A percentile compares a stretch with the other conserved stretches of the same genome.
These are phyloP conservation scores for Lepidium campestre DNA, from an alignment of 441 rosid genomes.

Conservation along the genomic window DNA sequence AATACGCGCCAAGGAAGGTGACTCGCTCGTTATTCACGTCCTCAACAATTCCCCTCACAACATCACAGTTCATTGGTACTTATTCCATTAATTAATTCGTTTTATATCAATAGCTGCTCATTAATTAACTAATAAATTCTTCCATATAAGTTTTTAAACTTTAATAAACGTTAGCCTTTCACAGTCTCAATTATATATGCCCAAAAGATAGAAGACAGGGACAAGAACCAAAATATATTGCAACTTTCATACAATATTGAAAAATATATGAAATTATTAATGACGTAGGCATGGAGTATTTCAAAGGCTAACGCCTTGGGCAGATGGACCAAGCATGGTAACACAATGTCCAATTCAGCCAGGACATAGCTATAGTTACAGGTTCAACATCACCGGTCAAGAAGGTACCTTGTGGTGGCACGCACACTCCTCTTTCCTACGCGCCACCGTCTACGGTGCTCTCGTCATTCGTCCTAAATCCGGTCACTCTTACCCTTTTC, in stretches of 20 bases:
- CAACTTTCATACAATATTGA: too few relatives aligned
- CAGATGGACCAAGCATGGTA: constrained; percentile 78
- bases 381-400: constrained; percentile 48
- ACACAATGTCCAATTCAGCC: constrained; percentile 85
- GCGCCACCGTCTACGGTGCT: constrained; percentile 79
- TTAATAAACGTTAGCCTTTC: constrained; percentile 11
- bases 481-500: constrained; percentile 63
- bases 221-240: too few relatives aligned
- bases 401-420: constrained; percentile 99
- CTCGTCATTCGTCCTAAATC: constrained; percentile 58
- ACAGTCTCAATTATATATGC: too few relatives aligned
- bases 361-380: constrained; percentile 55
- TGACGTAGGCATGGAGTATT: constrained; percentile 75
- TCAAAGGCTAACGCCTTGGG: constrained; percentile 67
- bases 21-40: constrained; percentile 68
- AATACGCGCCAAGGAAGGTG: constrained; percentile 56
- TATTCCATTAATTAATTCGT: constrained; percentile 19
- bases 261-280: too few relatives aligned
- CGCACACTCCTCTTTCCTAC: constrained; percentile 66
- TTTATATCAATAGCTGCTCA: not conserved
- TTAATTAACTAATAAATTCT: not conserved
- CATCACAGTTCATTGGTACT: constrained; percentile 81
- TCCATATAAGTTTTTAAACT: not conserved
- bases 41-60: constrained; percentile 75
- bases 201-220: too few relatives aligned